Evolutionary conservation across 371 early-diverging fungal genomes (phyloP).

Genomic region (Zychaea mexicana): DNA sequence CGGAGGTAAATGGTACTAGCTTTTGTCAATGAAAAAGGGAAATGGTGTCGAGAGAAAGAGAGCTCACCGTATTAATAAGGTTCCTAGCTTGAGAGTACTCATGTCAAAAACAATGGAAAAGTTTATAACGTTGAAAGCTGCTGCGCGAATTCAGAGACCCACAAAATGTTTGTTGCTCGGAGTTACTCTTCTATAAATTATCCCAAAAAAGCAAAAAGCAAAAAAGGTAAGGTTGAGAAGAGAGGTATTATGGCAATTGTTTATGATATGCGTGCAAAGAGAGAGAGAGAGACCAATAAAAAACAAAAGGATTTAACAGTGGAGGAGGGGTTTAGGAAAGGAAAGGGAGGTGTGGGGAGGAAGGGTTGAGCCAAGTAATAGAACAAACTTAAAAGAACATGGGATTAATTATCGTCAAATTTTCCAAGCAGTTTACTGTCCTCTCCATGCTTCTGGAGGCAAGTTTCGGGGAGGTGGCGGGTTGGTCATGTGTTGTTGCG

Average conservation of each 20-base stretch:
- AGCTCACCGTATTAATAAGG: constrained; percentile 56
- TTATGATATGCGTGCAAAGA: background rate
- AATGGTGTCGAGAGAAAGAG: background rate
- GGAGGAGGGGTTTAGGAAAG: too few species aligned
- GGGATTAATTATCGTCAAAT: too few species aligned
- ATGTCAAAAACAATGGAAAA: constrained; percentile 21
- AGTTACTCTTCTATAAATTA: too few species aligned
- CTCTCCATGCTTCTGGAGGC: constrained; percentile 24
- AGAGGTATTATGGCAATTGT: background rate
- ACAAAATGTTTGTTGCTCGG: too few species aligned
- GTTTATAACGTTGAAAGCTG: background rate
- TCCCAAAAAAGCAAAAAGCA: background rate
- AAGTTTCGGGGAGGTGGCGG: constrained; percentile 12
- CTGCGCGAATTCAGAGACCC: background rate
- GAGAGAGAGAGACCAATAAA: background rate
- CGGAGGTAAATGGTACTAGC: background rate
- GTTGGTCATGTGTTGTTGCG: constrained; percentile 7
- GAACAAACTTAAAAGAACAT: too few species aligned
- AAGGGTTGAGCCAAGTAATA: background rate
- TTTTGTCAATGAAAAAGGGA: background rate
- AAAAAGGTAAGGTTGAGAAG: background rate
- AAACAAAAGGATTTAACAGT: background rate
- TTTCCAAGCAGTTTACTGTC: too few species aligned
- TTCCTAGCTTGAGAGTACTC: constrained; percentile 68
- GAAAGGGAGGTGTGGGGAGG: background rate